These are phyloP conservation scores for Hymenoscyphus linearis DNA, from an alignment of 2,329 filamentous ascomycete genomes.

Conservation along the genomic window DNA sequence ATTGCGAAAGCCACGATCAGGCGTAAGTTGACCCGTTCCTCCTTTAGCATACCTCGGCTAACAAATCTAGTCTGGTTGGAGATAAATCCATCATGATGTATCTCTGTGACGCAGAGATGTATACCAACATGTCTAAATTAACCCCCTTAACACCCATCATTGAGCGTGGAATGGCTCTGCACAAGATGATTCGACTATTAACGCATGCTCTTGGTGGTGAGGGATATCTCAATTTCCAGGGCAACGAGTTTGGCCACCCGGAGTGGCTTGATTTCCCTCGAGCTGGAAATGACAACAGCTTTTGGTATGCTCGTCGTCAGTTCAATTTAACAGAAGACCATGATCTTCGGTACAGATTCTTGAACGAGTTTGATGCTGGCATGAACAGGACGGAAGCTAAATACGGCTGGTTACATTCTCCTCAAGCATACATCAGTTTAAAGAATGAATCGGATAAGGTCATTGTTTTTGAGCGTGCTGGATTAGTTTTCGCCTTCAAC, in stretches of 20 bases:
- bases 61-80: conserved; percentile 71
- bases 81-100: conserved; percentile 98
- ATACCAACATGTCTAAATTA: conserved; percentile 92
- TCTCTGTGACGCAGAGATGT: conserved; percentile 94
- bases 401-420: conserved; percentile 82
- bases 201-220: conserved; percentile 91
- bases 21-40: conserved; percentile 55
- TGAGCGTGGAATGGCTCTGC: conserved; percentile 82
- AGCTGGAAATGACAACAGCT: conserved; percentile 86
- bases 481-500: conserved; percentile 92
- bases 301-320: conserved; percentile 90
- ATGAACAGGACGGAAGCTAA: conserved; percentile 88
- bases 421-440: conserved; percentile 86
- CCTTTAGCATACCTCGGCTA: conserved; percentile 11
- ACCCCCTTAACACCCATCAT: conserved; percentile 83
- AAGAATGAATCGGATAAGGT: conserved; percentile 95
- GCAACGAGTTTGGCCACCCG: conserved; percentile 97
- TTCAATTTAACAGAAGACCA: conserved; percentile 86
- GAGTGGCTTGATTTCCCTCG: conserved; percentile 99
- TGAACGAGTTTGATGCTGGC: conserved; percentile 87
- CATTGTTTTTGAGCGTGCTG: conserved; percentile 89
- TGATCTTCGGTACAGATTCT: conserved; percentile 79
- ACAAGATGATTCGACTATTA: conserved; percentile 95
- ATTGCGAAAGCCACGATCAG: conserved; percentile 96
- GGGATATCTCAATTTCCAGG: conserved; percentile 97